Evolutionary conservation across 345 rosid genomes (phyloP).

Genomic region (Barbarea vulgaris): DNA sequence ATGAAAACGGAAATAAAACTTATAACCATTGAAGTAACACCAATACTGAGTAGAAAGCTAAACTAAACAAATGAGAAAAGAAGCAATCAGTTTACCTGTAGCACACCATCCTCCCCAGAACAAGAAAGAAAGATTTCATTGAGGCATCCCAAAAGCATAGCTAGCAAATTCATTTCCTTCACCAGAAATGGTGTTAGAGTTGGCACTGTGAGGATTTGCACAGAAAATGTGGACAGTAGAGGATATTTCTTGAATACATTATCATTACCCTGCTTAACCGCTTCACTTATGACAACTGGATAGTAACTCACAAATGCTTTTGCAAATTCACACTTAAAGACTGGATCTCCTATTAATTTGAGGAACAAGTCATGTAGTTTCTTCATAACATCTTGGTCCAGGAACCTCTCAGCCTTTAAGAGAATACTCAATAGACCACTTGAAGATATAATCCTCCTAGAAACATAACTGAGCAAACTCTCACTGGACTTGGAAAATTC

Average conservation of each 20-base stretch:
- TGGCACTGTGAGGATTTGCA: constrained; percentile 93
- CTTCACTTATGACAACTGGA: constrained; percentile 66
- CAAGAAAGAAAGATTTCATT: constrained; percentile 62
- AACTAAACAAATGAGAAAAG: constrained; percentile 11
- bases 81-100: constrained; percentile 56
- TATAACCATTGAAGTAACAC: neutral
- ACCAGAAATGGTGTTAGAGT: constrained; percentile 90
- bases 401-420: constrained; percentile 75
- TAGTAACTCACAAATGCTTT: constrained; percentile 78
- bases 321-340: constrained; percentile 85
- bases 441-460: constrained; percentile 59
- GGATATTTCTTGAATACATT: constrained; percentile 53
- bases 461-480: constrained; percentile 89
- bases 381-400: constrained; percentile 47
- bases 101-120: constrained; percentile 75
- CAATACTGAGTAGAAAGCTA: constrained; percentile 3
- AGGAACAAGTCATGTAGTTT: constrained; percentile 81
- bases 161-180: constrained; percentile 72
- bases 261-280: constrained; percentile 53
- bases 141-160: constrained; percentile 74
- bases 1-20: constrained; percentile 19
- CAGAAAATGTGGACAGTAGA: constrained; percentile 74
- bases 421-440: constrained; percentile 69
- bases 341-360: constrained; percentile 85
- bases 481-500: constrained; percentile 77